Percentiles rank a stretch among this genome's conserved stretches.
phyloP scores from a whole-genome alignment of 78 protist species.

The Andalucia godoyi region DNA sequence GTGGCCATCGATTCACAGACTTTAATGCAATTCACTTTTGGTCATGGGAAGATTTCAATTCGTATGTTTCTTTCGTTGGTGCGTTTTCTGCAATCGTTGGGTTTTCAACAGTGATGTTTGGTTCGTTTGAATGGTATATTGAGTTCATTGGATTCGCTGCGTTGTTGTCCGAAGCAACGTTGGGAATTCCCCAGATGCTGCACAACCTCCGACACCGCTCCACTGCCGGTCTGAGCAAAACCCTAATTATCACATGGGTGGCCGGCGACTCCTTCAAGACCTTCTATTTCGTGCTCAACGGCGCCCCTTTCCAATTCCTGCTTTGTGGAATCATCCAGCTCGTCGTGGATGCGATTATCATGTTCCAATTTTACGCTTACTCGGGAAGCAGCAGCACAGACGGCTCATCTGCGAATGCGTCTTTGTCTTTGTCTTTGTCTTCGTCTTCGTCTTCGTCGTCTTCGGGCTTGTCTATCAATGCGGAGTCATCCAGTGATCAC shows the following conservation, averaged over 20 bases:
- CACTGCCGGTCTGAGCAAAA: slow-evolving; percentile 31
- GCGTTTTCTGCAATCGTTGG: neutral
- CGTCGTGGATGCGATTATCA: slow-evolving; percentile 17
- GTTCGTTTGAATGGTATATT: neutral
- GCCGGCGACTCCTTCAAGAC: slow-evolving; percentile 48
- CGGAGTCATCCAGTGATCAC: no score
- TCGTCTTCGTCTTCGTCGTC: no score
- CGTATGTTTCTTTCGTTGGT: neutral
- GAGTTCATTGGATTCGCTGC: slow-evolving; percentile 42
- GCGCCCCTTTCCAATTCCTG: slow-evolving; percentile 39
- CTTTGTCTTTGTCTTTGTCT: no score
- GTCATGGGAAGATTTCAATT: neutral
- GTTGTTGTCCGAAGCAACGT: slow-evolving; percentile 29
- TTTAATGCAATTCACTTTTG: neutral
- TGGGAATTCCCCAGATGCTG: slow-evolving; percentile 48
- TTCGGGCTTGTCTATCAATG: no score
- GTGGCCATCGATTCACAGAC: neutral
- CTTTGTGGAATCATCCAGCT: slow-evolving; percentile 44
- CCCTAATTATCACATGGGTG: slow-evolving; percentile 42
- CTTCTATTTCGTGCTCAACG: slow-evolving; percentile 21
- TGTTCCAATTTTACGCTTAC: neutral
- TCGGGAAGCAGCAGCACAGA: no score
- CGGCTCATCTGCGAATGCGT: no score
- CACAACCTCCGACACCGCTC: slow-evolving; percentile 35
- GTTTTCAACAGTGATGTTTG: neutral